These are phyloP conservation scores for Pseudonitzschia multiseries DNA, from an alignment of 108 stramenopile genomes.

Conservation along the genomic window DNA sequence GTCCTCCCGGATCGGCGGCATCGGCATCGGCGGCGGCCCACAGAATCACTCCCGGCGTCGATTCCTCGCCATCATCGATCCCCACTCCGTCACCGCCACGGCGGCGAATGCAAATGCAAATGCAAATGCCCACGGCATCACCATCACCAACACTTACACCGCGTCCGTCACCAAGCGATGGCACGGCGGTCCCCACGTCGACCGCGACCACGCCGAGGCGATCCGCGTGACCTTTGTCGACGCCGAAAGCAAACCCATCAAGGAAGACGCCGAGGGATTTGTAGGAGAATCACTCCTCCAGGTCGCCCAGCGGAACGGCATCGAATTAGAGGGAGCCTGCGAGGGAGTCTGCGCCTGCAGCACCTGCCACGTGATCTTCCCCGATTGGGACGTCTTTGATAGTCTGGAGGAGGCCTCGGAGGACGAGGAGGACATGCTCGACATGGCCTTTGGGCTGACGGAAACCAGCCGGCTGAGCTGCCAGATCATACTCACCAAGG, in stretches of 20 bases:
- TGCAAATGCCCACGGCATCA: no score
- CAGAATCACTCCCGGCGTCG: no score
- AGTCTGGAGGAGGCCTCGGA: slow-evolving; percentile 60
- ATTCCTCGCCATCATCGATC: no score
- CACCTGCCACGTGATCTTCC: slow-evolving; percentile 96
- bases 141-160: not conserved
- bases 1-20: no score
- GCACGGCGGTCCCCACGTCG: slow-evolving; percentile 64
- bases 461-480: slow-evolving; percentile 95
- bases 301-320: slow-evolving; percentile 77
- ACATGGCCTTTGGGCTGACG: slow-evolving; percentile 96
- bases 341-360: slow-evolving; percentile 96
- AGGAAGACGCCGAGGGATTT: slow-evolving; percentile 48
- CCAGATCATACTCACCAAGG: slow-evolving; percentile 81
- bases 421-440: slow-evolving; percentile 98
- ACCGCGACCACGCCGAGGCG: slow-evolving; percentile 54
- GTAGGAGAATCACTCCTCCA: slow-evolving; percentile 82
- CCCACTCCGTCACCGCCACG: no score
- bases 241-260: slow-evolving; percentile 41
- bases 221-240: slow-evolving; percentile 62
- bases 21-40: no score
- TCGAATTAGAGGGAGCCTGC: slow-evolving; percentile 95
- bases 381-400: slow-evolving; percentile 73
- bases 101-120: no score
- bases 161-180: slow-evolving; percentile 45